Evolutionary conservation across 1,284 basidiomycete genomes (phyloP).

Genomic region (Tremellales sp.): DNA sequence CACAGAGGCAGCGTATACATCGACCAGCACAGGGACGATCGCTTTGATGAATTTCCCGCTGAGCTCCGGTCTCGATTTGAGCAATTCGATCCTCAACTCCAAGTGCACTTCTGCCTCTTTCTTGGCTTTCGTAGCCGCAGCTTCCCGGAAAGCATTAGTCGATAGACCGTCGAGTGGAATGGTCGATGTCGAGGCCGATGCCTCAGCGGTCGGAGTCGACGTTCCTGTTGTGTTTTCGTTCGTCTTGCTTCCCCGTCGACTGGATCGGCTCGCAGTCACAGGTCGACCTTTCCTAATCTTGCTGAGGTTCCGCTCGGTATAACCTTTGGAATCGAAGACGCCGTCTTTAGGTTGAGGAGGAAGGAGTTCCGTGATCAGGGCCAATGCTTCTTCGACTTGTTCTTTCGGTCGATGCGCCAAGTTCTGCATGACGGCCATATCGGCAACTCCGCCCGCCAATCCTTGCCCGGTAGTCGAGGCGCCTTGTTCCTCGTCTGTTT

Average conservation of each 20-base stretch:
- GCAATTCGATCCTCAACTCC: slow-evolving; percentile 52
- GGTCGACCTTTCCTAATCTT: slow-evolving; percentile 30
- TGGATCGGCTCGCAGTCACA: slow-evolving; percentile 9
- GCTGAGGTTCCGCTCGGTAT: slow-evolving; percentile 78
- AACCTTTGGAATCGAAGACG: slow-evolving; percentile 84
- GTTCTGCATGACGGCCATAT: slow-evolving; percentile 98
- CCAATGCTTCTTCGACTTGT: slow-evolving; percentile 86
- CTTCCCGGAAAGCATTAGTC: slow-evolving; percentile 15
- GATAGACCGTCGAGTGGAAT: slow-evolving; percentile 8
- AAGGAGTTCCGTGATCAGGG: slow-evolving; percentile 80
- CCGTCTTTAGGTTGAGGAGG: slow-evolving; percentile 85
- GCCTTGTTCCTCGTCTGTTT: slow-evolving; percentile 61
- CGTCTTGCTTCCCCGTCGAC: slow-evolving; percentile 14
- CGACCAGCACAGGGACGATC: slow-evolving; percentile 84
- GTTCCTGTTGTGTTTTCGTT: too few relatives aligned
- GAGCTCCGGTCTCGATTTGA: slow-evolving; percentile 69
- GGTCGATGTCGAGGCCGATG: slow-evolving; percentile 4
- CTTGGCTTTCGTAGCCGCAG: slow-evolving; percentile 27
- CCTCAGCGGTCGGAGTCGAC: neutral
- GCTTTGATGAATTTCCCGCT: slow-evolving; percentile 78
- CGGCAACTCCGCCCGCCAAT: slow-evolving; percentile 75
- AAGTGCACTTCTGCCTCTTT: slow-evolving; percentile 43
- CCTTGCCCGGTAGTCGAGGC: slow-evolving; percentile 59
- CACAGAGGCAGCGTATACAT: slow-evolving; percentile 92
- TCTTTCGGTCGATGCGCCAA: slow-evolving; percentile 94